Evolutionary conservation across 2,329 filamentous ascomycete species (phyloP), one percentile per base, ranked within the genome.

Genomic region (Fusarium pseudocircinatum): DNA sequence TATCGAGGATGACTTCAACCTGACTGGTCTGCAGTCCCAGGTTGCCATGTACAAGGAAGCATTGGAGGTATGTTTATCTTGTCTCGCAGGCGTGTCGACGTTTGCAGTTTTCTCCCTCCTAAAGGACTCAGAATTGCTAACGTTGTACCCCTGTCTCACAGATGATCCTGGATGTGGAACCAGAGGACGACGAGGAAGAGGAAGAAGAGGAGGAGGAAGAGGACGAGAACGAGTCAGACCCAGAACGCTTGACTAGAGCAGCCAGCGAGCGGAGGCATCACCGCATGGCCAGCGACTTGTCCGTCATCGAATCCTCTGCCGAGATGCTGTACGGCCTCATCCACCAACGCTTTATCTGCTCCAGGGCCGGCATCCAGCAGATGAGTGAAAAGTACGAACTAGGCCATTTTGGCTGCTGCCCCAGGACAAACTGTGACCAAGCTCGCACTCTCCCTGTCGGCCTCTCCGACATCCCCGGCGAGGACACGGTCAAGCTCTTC

Each of bases 351-450:
- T 99, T 98, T 84, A 98, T 99, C 84, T 98, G 95, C 79, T 98
- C 95, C 30, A 90, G 96, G 67, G 94, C 94, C 6, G 96, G 96
- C 59, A 98, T 99, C 78, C 96, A 98, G 84, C 95, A 98, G 82
- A 99, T 99, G 96, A 94, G 95, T 72, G 96, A 99, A 83, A 99
- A 99, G 83, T 99, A 98, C 86, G 96, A 98, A 83, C 88, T 97
- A 54, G 93, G 95, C 70, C 96, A 99, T 85, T 99, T 99, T 80
- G 96, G 96, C 60, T 92, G 93, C 76, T 99, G 96, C 82, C 96
- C 96, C n/a, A 91, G 96, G 67, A 97, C 96, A 67, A 91, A 96
- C 83, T 99, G 96, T 87, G 93, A 95, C 78, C 92, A 93, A 68
- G 93, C 94, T 73, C 93, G 96, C 78, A 96, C 97, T 20, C 88